Base-by-base conservation (phyloP, 2,329 filamentous ascomycete species). In the Cladosporium cucumerinum region DNA sequence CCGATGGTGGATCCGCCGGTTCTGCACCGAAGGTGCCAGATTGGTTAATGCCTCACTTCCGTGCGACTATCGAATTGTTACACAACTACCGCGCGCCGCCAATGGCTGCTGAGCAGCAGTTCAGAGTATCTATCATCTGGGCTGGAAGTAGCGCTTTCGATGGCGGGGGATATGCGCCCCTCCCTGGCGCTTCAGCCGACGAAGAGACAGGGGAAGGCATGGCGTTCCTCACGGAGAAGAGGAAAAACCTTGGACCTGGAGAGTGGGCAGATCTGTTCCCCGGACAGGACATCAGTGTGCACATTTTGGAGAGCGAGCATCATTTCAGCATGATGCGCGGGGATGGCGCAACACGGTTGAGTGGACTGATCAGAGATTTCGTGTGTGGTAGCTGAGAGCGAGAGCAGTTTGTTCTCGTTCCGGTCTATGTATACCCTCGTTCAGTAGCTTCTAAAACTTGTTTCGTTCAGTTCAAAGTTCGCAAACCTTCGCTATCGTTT, bases 41-140 rank as follows among this genome's bases (percentile, higher is more conserved):
- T 18, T 92, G 89, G 89, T 83, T 92, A n/a, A 82, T 90, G 1
- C 87, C 87, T 64, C 90, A 93, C 77, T 92, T 92, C 75, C 83
- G 85, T 0, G 86, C 88, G 23, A 87, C 87, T 23, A 87, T 92
- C 63, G 82, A 48, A 3, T 8, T 48, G 43, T 16, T 48, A 25
- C 43, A 48, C 43, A n/a, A 48, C 23, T 48, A 48, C n/a, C 18
- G 7, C 18, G 43, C 43, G 10, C 23, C 43, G n/a, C 43, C 43
- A 1, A 48, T 48, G 43, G n/a, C 43, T 3, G 5, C 8, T 10
- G 43, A 48, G 3, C 43, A 25, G n/a, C 43, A 48, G 43, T n/a
- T n/a, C 10, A 48, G 23, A 48, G 43, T 25, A 2, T 48, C 43
- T 5, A 48, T 48, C 18, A 48, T 48, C 23, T 48, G 43, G 43